phyloP scores from a whole-genome alignment of 1,139 yeast species.

The Sugiyamaella neomexicana region DNA sequence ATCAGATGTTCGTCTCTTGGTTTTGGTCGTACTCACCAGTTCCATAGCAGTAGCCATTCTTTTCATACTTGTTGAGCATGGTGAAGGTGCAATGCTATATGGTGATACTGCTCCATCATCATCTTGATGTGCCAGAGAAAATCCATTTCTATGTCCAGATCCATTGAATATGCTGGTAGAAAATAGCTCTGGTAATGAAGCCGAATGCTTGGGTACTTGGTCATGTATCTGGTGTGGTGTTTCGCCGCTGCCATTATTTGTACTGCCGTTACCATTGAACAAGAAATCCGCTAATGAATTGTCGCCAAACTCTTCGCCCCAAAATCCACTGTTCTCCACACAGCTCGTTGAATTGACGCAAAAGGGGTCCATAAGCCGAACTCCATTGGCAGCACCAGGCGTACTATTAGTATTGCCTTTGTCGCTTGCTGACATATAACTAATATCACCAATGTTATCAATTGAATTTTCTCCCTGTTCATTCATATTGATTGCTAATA shows the following conservation, averaged over 20 bases:
- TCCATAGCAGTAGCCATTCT: background rate
- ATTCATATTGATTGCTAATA: background rate
- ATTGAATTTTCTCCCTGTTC: background rate
- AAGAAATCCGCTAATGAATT: conserved; percentile 12
- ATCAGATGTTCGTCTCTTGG: conserved; percentile 7
- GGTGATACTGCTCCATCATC: background rate
- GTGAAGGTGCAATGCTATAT: background rate
- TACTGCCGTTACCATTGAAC: conserved; percentile 1
- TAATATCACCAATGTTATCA: background rate
- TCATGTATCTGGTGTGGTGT: too few species aligned
- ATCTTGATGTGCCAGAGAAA: background rate
- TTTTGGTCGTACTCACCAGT: background rate
- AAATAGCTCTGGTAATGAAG: conserved; percentile 10
- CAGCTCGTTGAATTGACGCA: background rate
- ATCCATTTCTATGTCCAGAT: background rate
- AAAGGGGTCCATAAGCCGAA: background rate
- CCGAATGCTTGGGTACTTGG: conserved; percentile 4
- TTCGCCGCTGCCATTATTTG: too few species aligned
- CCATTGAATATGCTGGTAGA: background rate
- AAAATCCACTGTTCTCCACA: background rate
- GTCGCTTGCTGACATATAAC: background rate
- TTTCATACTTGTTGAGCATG: background rate
- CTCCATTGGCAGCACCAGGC: background rate
- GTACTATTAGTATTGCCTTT: background rate
- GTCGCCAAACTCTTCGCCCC: background rate